Base-by-base conservation (phyloP, 768 basidiomycete genomes). In the Phaeotremella skinneri region DNA sequence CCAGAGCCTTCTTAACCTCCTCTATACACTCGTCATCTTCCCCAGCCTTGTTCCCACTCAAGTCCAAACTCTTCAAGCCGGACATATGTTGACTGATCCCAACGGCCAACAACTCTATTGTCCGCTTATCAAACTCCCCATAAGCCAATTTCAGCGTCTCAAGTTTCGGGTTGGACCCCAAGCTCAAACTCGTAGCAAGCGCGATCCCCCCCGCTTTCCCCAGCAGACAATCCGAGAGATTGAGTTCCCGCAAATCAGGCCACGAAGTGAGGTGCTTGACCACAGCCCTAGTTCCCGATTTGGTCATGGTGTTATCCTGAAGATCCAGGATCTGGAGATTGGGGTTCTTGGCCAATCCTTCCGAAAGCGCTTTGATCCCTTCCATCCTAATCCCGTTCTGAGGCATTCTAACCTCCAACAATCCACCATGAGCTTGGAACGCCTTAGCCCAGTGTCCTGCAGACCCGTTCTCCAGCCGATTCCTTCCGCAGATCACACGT, bases 351-450 rank as follows among this genome's bases (percentile, higher is more conserved):
- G 84, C 76, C 30, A 99, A 77, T 3, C 92, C 94, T 23, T 77
- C 73, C 4, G 90, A 89, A 23, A 99, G 83, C 11, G 84, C 83
- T 7, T 82, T 82, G 70, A 94, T 88, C 3, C 96, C 96, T 58
- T 87, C 87, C 86, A 90, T 90, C 63, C 91, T 83, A 68, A 99
- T 97, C 3, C 94, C 96, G 71, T 99, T 97, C 81, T 98, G 93
- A n/a, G 90, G 89, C 86, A 98, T 87, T 58, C 89, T 83, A 29
- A 98, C 87, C 64, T 96, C 90, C 52, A 81, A 81, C 30, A 99
- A 83, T 4, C 85, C 85, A 5, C 84, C 85, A 71, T 96, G 91
- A 34, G 84, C 88, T 1, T 85, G 85, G 72, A 94, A 94, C 3
- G 94, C 93, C 37, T 85, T 83, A 1, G 90, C 91, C 88, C 90